Conservation (phyloP, 768 basidiomycete species). For the Collybia nuda region DNA sequence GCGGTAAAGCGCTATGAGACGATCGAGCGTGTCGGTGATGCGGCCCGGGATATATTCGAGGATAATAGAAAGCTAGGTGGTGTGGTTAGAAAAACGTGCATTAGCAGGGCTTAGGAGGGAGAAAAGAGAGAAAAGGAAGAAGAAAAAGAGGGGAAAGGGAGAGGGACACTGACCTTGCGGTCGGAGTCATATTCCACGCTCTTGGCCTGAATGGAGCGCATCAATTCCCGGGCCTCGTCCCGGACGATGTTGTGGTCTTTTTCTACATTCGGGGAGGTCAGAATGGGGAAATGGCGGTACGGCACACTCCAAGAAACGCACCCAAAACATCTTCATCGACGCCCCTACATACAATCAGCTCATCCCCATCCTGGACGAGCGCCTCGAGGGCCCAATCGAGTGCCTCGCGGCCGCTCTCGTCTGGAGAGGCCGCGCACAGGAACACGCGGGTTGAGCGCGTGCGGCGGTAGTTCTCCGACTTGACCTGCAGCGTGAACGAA, state of each 20-base stretch:
- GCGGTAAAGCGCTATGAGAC: slow-evolving; percentile 88
- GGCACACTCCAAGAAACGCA: slow-evolving; percentile 28
- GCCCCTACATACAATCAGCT: slow-evolving; percentile 88
- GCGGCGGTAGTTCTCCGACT: slow-evolving; percentile 78
- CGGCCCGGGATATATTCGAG: slow-evolving; percentile 94
- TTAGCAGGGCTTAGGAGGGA: neutral
- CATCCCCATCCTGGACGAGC: slow-evolving; percentile 86
- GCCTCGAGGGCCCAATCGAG: slow-evolving; percentile 91
- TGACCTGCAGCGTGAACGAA: slow-evolving; percentile 82
- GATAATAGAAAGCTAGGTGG: slow-evolving; percentile 73
- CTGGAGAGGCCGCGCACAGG: slow-evolving; percentile 83
- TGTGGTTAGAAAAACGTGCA: neutral
- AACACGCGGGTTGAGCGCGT: slow-evolving; percentile 82
- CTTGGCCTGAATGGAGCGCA: slow-evolving; percentile 78
- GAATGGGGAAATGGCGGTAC: neutral
- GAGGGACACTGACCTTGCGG: slow-evolving; percentile 57
- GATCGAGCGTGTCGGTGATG: slow-evolving; percentile 86
- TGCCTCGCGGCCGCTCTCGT: slow-evolving; percentile 87
- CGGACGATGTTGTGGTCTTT: slow-evolving; percentile 76
- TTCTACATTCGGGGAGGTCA: slow-evolving; percentile 34
- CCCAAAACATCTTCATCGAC: slow-evolving; percentile 86
- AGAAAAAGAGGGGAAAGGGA: neutral
- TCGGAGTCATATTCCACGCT: slow-evolving; percentile 75
- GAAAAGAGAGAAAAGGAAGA: neutral
- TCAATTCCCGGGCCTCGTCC: slow-evolving; percentile 84